These are phyloP conservation scores for Exidia glandulosa DNA, from an alignment of 768 basidiomycete species.

Conservation along the genomic window DNA sequence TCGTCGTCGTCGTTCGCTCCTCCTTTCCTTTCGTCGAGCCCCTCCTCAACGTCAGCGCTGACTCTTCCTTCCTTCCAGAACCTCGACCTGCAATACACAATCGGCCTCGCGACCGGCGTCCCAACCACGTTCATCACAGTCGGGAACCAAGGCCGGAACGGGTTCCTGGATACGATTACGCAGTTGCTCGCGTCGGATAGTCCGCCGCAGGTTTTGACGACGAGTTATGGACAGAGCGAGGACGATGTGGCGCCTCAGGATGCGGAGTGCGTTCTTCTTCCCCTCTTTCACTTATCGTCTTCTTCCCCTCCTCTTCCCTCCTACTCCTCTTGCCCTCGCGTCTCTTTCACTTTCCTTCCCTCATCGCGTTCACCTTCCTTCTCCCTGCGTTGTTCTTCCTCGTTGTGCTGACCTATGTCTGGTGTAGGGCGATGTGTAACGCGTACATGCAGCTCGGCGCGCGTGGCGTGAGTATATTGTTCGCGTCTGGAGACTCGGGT, in stretches of 20 bases:
- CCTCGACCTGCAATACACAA: conserved; percentile 27
- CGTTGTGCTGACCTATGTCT: neutral
- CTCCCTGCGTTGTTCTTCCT: neutral
- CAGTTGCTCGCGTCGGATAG: conserved; percentile 12
- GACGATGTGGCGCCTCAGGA: conserved; percentile 8
- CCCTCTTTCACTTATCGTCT: neutral
- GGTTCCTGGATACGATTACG: conserved; percentile 18
- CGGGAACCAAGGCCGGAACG: conserved; percentile 13
- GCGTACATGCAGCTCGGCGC: conserved; percentile 16
- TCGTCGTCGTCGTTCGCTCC: no score
- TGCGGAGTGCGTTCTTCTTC: conserved; percentile 9
- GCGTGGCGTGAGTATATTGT: conserved; percentile 10
- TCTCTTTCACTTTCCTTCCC: conserved; percentile 6
- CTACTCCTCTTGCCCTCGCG: neutral
- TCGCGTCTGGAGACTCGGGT: conserved; percentile 11
- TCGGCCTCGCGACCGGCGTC: conserved; percentile 21
- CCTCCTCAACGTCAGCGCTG: neutral
- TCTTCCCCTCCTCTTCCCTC: neutral
- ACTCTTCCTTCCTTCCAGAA: conserved; percentile 8
- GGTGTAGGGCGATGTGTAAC: conserved; percentile 16
- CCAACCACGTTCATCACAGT: conserved; percentile 19
- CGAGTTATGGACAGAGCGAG: conserved; percentile 20
- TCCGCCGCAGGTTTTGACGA: conserved; percentile 16
- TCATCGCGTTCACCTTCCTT: no score
- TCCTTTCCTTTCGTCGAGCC: no score